A percentile compares a stretch with the other conserved stretches of the same genome.
Evolutionary conservation across 2,329 filamentous ascomycete genomes (phyloP).

Genomic region (Tolypocladium tundrense): DNA sequence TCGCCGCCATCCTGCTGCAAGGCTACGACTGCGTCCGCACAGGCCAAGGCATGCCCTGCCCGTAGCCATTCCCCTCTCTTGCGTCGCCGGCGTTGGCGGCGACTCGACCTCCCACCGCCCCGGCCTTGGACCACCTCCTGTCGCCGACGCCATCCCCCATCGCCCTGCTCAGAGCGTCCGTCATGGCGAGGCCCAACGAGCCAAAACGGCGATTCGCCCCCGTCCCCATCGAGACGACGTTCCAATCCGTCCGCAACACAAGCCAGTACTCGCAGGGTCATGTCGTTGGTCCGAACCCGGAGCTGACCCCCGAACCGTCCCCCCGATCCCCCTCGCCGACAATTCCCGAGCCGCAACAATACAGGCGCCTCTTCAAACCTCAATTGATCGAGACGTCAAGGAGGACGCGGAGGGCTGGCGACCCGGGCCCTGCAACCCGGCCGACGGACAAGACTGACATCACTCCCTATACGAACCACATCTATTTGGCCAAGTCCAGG

Average conservation of each 20-base stretch:
- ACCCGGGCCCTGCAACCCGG: conserved; percentile 50
- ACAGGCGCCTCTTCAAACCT: conserved; percentile 54
- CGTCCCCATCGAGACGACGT: conserved; percentile 63
- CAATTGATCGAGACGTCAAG: conserved; percentile 74
- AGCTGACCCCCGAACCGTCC: conserved; percentile 44
- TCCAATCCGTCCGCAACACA: conserved; percentile 42
- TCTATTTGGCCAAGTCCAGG: conserved; percentile 37
- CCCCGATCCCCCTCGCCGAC: conserved; percentile 36
- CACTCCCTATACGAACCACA: conserved; percentile 52
- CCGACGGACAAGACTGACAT: conserved; percentile 65
- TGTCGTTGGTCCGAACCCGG: conserved; percentile 40
- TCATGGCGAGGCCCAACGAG: conserved; percentile 29
- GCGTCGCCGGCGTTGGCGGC: background rate
- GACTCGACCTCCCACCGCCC: background rate
- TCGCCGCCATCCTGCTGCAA: background rate
- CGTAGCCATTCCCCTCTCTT: background rate
- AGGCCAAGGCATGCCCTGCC: background rate
- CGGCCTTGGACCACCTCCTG: background rate
- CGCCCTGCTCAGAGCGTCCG: conserved; percentile 3
- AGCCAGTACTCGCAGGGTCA: background rate
- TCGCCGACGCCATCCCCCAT: background rate
- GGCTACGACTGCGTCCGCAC: background rate
- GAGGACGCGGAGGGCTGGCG: conserved; percentile 57
- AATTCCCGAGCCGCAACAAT: conserved; percentile 29
- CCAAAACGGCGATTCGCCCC: conserved; percentile 53